phyloP scores from a whole-genome alignment of 2,329 filamentous ascomycete species.

The Parasarocladium wereldwijsianum region DNA sequence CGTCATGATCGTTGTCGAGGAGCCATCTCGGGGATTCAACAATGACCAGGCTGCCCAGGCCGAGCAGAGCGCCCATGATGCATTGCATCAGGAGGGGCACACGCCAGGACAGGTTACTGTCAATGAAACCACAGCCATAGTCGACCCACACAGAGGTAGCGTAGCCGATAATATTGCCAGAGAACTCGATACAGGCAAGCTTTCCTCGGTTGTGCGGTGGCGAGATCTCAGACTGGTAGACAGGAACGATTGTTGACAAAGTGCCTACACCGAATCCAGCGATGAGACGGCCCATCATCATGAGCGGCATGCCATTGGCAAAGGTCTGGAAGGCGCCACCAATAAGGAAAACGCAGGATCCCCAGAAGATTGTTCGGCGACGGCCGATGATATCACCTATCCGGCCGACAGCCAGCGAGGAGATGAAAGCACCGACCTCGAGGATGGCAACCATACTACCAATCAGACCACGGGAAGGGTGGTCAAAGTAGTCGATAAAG shows the following conservation, averaged over 20 bases:
- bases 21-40: conserved; percentile 98
- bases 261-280: conserved; percentile 79
- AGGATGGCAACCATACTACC: conserved; percentile 97
- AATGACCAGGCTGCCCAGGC: conserved; percentile 76
- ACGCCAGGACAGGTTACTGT: conserved; percentile 78
- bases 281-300: conserved; percentile 71
- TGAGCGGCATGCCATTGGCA: conserved; percentile 74
- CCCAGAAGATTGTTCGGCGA: conserved; percentile 81
- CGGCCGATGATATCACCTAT: conserved; percentile 87
- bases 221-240: conserved; percentile 91
- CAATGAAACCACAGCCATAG: conserved; percentile 88
- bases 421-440: conserved; percentile 82
- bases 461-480: conserved; percentile 74
- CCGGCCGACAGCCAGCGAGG: conserved; percentile 72
- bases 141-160: conserved; percentile 97
- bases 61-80: conserved; percentile 79
- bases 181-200: conserved; percentile 94
- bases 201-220: conserved; percentile 93
- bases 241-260: conserved; percentile 80
- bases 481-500: conserved; percentile 85
- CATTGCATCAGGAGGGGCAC: conserved; percentile 85
- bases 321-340: conserved; percentile 78
- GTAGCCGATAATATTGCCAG: conserved; percentile 92
- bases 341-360: conserved; percentile 72
- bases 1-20: conserved; percentile 92